phyloP scores from a whole-genome alignment of 2,329 filamentous ascomycete species.

The Aspergillus chevalieri region DNA sequence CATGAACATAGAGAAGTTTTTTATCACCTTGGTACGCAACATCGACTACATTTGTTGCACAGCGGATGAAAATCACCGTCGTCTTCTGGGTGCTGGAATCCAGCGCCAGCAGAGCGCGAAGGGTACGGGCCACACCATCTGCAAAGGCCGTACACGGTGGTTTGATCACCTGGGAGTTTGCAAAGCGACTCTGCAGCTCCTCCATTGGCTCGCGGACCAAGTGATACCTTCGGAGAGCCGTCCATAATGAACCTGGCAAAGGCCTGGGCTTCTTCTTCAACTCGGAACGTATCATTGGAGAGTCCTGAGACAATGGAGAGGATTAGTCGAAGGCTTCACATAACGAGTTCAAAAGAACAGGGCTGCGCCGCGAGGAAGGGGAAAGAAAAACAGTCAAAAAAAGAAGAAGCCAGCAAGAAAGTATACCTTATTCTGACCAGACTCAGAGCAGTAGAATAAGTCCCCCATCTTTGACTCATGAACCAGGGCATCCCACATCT shows the following conservation, averaged over 20 bases:
- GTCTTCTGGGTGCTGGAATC: neutral
- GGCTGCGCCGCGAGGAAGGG: neutral
- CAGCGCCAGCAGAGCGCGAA: constrained; percentile 1
- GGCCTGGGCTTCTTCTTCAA: neutral
- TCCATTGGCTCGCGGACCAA: constrained; percentile 1
- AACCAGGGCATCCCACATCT: neutral
- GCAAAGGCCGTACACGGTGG: neutral
- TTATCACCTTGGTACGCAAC: neutral
- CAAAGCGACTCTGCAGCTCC: constrained; percentile 1
- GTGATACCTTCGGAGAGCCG: neutral
- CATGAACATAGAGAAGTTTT: constrained; percentile 1
- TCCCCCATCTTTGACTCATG: neutral
- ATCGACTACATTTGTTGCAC: neutral
- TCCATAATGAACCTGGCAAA: constrained; percentile 1
- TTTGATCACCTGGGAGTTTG: neutral
- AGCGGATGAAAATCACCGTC: neutral
- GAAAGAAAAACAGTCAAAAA: neutral
- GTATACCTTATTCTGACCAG: neutral
- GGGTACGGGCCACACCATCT: neutral
- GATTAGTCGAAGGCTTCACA: neutral
- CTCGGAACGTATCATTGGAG: constrained; percentile 1
- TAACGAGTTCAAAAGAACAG: neutral
- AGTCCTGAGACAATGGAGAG: neutral
- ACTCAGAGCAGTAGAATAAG: constrained; percentile 1
- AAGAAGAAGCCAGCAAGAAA: too few species aligned